Percentiles rank a stretch among this genome's conserved stretches.
These are phyloP conservation scores for Pseudopithomyces maydicus DNA, from an alignment of 2,329 filamentous ascomycete species.

Conservation along the genomic window DNA sequence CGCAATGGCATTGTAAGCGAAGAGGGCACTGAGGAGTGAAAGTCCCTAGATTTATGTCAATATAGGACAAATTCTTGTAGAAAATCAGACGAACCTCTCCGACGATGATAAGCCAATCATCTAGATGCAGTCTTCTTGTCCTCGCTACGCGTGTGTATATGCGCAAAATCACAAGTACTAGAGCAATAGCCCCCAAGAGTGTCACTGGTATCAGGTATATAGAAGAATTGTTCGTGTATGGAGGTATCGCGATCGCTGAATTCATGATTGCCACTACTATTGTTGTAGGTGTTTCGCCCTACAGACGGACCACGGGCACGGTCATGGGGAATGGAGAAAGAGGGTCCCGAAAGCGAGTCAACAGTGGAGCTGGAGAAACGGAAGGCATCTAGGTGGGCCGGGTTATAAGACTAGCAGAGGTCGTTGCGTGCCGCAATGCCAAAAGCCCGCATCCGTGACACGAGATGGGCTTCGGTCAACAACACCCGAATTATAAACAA, in stretches of 20 bases:
- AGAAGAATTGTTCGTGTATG: slow-evolving; percentile 26
- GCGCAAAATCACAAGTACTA: slow-evolving; percentile 24
- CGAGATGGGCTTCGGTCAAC: neutral
- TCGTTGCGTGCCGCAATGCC: too few relatives aligned
- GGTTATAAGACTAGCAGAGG: too few relatives aligned
- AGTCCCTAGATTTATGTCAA: slow-evolving; percentile 14
- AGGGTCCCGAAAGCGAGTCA: neutral
- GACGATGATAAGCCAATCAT: slow-evolving; percentile 33
- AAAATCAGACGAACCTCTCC: slow-evolving; percentile 23
- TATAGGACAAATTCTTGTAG: neutral
- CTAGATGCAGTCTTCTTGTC: slow-evolving; percentile 21
- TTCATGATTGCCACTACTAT: slow-evolving; percentile 1
- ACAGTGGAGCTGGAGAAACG: neutral
- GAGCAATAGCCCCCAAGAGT: slow-evolving; percentile 22
- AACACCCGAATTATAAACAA: slow-evolving; percentile 1
- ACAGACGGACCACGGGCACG: neutral
- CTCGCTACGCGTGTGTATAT: slow-evolving; percentile 26
- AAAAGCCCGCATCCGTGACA: too few relatives aligned
- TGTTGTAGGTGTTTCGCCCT: neutral
- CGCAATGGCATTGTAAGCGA: slow-evolving; percentile 19
- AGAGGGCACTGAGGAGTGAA: slow-evolving; percentile 19
- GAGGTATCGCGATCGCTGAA: slow-evolving; percentile 9
- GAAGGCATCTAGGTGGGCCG: neutral
- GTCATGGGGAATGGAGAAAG: slow-evolving; percentile 3
- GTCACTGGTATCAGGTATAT: slow-evolving; percentile 28